Percentiles rank a stretch among this genome's conserved stretches.
Evolutionary conservation across 768 basidiomycete genomes (phyloP).

Genomic region (Lactarius indigo): DNA sequence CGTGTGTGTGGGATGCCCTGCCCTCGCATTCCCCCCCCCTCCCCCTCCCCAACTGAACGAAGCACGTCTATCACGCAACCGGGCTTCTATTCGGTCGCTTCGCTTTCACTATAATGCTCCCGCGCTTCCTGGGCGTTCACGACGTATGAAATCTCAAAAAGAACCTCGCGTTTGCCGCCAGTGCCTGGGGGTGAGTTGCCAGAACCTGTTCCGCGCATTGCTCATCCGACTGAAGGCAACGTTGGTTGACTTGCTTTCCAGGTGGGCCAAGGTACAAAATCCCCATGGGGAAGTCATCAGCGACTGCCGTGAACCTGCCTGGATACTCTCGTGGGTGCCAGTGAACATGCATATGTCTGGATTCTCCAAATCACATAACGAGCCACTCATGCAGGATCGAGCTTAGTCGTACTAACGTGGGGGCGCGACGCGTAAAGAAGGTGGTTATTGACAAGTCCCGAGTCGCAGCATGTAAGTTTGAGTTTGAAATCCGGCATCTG

Average conservation of each 20-base stretch:
- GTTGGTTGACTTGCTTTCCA: not conserved
- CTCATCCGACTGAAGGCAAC: not conserved
- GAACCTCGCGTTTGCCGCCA: not conserved
- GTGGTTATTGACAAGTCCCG: too few relatives aligned
- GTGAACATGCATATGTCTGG: not conserved
- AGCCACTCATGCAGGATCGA: not conserved
- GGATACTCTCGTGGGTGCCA: not conserved
- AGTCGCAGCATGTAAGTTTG: not conserved
- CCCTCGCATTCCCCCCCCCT: not conserved
- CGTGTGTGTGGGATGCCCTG: not conserved
- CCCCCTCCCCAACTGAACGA: not conserved
- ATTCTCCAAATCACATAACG: not conserved
- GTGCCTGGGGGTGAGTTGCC: not conserved
- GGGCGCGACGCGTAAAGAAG: not conserved
- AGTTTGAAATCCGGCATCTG: not conserved
- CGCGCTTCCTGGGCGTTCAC: not conserved
- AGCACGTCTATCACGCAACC: not conserved
- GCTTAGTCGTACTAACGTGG: not conserved
- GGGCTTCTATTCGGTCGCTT: not conserved
- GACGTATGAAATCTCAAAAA: not conserved
- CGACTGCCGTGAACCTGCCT: not conserved
- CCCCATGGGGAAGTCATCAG: constrained; percentile 1
- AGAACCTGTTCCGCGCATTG: not conserved
- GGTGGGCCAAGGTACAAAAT: not conserved
- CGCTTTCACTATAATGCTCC: not conserved